Conservation (phyloP, 192 early-diverging fungal genomes). For the Backusella macrospora region DNA sequence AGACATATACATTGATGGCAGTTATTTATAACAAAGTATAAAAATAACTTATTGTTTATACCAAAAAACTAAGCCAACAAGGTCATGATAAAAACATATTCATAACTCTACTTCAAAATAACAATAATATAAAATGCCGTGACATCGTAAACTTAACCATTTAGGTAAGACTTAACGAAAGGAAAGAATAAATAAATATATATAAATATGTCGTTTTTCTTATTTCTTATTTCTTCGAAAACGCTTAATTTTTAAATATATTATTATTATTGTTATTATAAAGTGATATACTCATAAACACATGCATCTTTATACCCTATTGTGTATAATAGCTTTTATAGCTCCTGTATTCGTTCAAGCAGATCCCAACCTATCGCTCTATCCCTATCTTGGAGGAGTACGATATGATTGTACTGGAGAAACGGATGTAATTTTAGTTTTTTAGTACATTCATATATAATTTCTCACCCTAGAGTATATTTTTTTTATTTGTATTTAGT, state of each 20-base stretch:
- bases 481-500: background rate
- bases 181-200: background rate
- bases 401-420: background rate
- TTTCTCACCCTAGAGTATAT: no score
- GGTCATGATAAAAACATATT: background rate
- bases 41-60: slow-evolving; percentile 3
- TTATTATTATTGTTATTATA: background rate
- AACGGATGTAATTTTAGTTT: background rate
- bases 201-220: background rate
- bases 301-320: background rate
- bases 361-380: background rate
- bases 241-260: no score
- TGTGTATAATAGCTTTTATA: background rate
- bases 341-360: background rate
- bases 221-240: no score
- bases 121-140: background rate
- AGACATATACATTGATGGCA: background rate
- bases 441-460: no score
- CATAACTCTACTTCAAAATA: background rate
- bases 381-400: background rate
- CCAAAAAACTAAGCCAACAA: background rate
- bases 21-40: background rate
- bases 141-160: background rate
- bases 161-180: background rate
- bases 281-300: background rate